Base-by-base conservation (phyloP, 2,329 filamentous ascomycete species). In the Alternaria gaisen region DNA sequence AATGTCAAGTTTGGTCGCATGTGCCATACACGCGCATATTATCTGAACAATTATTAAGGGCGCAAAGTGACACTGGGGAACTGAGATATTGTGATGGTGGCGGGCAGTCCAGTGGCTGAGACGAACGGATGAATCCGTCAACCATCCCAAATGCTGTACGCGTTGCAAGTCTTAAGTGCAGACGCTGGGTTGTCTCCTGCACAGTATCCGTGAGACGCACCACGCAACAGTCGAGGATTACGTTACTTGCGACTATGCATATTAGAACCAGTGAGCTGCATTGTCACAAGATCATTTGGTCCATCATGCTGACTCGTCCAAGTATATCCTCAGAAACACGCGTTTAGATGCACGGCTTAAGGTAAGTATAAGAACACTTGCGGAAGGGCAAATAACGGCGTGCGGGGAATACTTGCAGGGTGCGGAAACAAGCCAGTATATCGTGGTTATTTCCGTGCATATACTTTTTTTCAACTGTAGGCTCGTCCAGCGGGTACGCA, bases 401-500 rank as follows among this genome's bases (percentile, higher is more conserved):
- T 56, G 46, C 46, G 40, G 47, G 47, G 46, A 56, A 59, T 28
- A 12, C 18, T 14, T n/a, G 14, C 10, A 16, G 28, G 11, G 14
- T 44, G 38, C 46, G 58, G 56, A 30, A 58, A 58, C 36, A 38
- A 55, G 47, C 53, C 38, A 46, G 28, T 26, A 44, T 20, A 14
- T 16, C 5, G 20, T 16, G 20, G 16, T 32, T 50, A 38, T 50
- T 50, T 50, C 32, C 46, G 46, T 36, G 46, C 11, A 28, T 32
- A 7, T 34, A 43, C 12, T 12, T 14, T 41, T 3, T 18, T 12
- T 28, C 42, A n/a, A 52, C 46, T 18, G 50, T 26, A 34, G 54
- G 34, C 41, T 42, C 42, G 14, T 43, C 44, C 53, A 43, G 61
- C 44, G 61, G 51, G 46, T 65, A 64, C 46, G 53, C 59, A 61